A percentile compares a stretch with the other conserved stretches of the same genome.
Evolutionary conservation across 352 stramenopile species (phyloP).

Genomic region (Phytophthora hybrid): DNA sequence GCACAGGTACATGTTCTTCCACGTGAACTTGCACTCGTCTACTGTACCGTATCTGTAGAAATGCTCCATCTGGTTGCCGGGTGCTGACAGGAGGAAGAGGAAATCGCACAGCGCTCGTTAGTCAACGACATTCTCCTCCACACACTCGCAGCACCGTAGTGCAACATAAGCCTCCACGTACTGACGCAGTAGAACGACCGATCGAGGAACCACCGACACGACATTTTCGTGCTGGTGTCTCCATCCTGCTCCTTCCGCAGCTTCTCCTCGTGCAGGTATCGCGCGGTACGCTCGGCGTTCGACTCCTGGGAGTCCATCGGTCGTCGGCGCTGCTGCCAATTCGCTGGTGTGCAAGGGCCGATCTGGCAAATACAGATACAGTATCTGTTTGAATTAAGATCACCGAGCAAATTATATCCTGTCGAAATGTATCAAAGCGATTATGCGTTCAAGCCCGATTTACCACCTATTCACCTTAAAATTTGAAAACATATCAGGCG

Average conservation of each 20-base stretch:
- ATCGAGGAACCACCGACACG: conserved; percentile 83
- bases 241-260: conserved; percentile 44
- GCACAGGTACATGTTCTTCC: conserved; percentile 85
- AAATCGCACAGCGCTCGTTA: conserved; percentile 4
- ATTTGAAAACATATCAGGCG: too few species aligned
- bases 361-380: too few species aligned
- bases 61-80: conserved; percentile 82
- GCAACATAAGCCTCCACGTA: conserved; percentile 43
- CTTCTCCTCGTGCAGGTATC: conserved; percentile 64
- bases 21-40: conserved; percentile 85
- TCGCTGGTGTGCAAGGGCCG: too few species aligned
- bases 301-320: conserved; percentile 28
- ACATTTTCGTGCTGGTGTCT: conserved; percentile 58
- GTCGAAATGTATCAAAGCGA: too few species aligned
- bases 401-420: too few species aligned
- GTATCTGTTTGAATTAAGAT: too few species aligned
- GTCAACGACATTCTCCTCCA: conserved; percentile 28
- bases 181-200: conserved; percentile 86
- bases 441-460: too few species aligned
- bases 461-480: too few species aligned
- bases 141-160: conserved; percentile 1
- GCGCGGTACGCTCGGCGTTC: conserved; percentile 68
- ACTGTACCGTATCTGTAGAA: conserved; percentile 79
- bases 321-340: too few species aligned
- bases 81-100: conserved; percentile 52